Percentiles rank a stretch among this genome's conserved stretches.
These are phyloP conservation scores for Aspergillus sclerotiicarbonarius DNA, from an alignment of 495 filamentous ascomycete genomes.

Conservation along the genomic window DNA sequence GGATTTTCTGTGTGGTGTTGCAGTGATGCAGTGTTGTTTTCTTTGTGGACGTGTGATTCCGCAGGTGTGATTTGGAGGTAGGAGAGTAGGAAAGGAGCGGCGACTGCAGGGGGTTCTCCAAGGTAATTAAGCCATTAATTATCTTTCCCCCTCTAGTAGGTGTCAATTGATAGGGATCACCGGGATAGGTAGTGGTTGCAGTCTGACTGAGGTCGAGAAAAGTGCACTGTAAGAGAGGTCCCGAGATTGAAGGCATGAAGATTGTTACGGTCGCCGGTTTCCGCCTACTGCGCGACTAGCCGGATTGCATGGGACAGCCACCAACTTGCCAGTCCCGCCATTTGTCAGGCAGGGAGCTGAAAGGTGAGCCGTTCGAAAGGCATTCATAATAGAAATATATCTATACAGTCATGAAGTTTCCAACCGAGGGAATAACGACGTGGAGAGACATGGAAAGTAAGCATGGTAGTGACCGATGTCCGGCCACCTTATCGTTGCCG, in stretches of 20 bases:
- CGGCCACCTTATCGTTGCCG: neutral
- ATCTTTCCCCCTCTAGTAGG: neutral
- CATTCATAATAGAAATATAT: neutral
- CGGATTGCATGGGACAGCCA: neutral
- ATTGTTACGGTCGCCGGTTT: conserved; percentile 20
- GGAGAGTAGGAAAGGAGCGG: neutral
- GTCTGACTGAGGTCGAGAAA: neutral
- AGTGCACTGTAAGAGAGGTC: neutral
- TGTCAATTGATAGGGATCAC: neutral
- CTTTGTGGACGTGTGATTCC: neutral
- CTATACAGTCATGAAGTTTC: neutral
- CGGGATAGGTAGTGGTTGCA: neutral
- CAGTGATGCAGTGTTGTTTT: neutral
- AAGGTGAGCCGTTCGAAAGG: neutral
- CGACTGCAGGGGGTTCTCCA: neutral
- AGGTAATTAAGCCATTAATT: neutral
- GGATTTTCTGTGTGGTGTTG: neutral
- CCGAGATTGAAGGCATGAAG: conserved; percentile 16
- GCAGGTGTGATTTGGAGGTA: neutral
- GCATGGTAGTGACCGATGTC: neutral
- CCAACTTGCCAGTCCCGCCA: neutral
- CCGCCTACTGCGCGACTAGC: conserved; percentile 10
- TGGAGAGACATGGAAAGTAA: neutral
- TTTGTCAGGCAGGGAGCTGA: neutral
- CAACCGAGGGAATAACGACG: neutral